Evolutionary conservation across 2,329 filamentous ascomycete genomes (phyloP).

Genomic region (Stenocarpella maydis): DNA sequence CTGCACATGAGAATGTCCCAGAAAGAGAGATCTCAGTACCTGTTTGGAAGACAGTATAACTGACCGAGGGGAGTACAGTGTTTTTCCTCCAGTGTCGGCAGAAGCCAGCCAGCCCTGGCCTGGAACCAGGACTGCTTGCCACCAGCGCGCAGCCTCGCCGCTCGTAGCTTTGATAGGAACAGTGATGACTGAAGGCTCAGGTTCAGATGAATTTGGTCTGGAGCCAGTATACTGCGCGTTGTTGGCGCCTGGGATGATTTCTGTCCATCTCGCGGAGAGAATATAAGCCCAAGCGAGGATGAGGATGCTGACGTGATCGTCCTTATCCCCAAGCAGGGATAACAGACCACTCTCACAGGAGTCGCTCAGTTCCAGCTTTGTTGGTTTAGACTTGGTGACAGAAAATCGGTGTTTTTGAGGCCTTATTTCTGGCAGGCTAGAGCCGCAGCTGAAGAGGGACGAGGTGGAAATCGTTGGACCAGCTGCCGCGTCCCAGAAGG

Average conservation of each 20-base stretch:
- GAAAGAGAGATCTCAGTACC: not conserved
- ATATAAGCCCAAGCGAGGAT: slow-evolving; percentile 16
- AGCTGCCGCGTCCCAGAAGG: slow-evolving; percentile 8
- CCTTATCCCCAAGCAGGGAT: not conserved
- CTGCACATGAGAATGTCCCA: not conserved
- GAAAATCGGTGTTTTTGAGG: not conserved
- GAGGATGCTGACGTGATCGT: slow-evolving; percentile 4
- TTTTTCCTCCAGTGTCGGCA: not conserved
- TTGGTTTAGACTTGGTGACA: not conserved
- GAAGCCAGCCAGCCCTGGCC: slow-evolving; percentile 17
- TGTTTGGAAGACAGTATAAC: not conserved
- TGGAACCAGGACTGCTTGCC: slow-evolving; percentile 6
- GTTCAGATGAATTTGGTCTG: too few species aligned
- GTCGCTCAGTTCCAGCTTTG: not conserved
- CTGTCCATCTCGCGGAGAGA: slow-evolving; percentile 23
- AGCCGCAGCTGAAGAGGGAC: not conserved
- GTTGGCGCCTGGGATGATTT: slow-evolving; percentile 4
- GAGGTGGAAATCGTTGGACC: not conserved
- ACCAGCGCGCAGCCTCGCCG: slow-evolving; percentile 8
- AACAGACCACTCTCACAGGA: not conserved
- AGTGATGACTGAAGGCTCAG: not conserved
- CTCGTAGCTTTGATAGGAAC: not conserved
- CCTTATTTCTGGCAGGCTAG: not conserved
- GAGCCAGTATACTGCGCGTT: not conserved
- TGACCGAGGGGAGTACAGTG: slow-evolving; percentile 6